Evolutionary conservation across 2,329 filamentous ascomycete species (phyloP).

Genomic region (Sporothrix dimorphospora): DNA sequence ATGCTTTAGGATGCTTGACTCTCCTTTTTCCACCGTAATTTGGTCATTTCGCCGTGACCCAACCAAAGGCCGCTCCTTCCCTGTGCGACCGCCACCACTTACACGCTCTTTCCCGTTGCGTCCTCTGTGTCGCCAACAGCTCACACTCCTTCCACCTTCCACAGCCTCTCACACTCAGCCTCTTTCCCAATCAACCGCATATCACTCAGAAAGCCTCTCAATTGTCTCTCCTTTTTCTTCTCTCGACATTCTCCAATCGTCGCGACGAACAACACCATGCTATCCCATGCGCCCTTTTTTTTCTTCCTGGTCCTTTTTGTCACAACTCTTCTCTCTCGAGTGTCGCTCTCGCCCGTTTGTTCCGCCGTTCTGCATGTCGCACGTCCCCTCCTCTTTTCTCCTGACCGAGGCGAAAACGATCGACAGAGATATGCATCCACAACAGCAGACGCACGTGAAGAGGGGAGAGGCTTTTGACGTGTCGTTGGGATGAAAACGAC

Average conservation of each 20-base stretch:
- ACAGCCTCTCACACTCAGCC: neutral
- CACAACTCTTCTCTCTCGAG: neutral
- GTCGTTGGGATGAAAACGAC: neutral
- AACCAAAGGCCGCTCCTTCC: constrained; percentile 1
- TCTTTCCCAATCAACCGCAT: neutral
- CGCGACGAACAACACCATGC: neutral
- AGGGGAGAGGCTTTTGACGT: neutral
- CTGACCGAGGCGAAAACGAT: constrained; percentile 20
- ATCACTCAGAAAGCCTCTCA: neutral
- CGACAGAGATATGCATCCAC: constrained; percentile 7
- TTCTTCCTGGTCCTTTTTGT: neutral
- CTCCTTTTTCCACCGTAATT: neutral
- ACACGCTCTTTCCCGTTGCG: neutral
- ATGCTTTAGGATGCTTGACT: neutral
- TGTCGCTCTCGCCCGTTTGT: neutral
- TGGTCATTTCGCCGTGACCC: neutral
- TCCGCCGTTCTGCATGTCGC: neutral
- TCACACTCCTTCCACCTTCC: neutral
- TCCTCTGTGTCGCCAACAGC: neutral
- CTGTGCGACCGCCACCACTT: neutral
- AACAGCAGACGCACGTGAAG: constrained; percentile 19
- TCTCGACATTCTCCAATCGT: neutral
- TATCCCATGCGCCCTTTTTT: neutral
- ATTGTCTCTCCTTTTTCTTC: constrained; percentile 1
- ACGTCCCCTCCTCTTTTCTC: neutral